Evolutionary conservation across 768 basidiomycete genomes (phyloP), one percentile per base, ranked within the genome.

Genomic region (Russula foetens): DNA sequence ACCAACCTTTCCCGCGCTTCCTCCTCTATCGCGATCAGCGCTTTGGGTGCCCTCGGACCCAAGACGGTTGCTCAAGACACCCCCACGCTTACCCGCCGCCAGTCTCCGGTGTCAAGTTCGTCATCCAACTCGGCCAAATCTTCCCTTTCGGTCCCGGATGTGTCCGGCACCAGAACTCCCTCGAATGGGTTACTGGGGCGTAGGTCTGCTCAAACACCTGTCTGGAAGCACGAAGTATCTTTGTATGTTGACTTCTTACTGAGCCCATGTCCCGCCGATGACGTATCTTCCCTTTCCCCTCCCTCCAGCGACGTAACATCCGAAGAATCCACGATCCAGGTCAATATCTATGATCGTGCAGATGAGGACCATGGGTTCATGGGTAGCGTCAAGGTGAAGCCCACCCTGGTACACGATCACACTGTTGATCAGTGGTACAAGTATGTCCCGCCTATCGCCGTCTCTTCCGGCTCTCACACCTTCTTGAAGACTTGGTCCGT

Each of bases 161-260:
- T 50, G 17, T 63, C 67, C 24, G 65, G 67, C 23, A 67, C 69
- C 11, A 70, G 69, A 49, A 68, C 72, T 31, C 68, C 70, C 7
- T 71, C 71, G 15, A 51, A 66, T 50, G 64, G 71, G 45, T 86
- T 90, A 67, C 81, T 82, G 19, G 64, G 69, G 61, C 79, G 84
- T 53, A 72, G 83, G 39, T 85, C 84, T 21, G 80, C 90, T 58
- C 81, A 91, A 69, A 98, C 93, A 76, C 96, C 97, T 12, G 86
- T 95, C 23, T 99, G 97, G 97, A 99, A 99, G 75, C 96, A 98
- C 72, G 90, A 98, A 72, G 97, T 98, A 35, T 86, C 91, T 46
- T 99, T 99, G 96, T 98, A 74, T 74, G 95, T 81, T 8, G n/a
- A 44, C 41, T 61, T 53, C 62, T 59, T 56, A 38, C 41, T 43